Evolutionary conservation across 371 early-diverging fungal species (phyloP).

Genomic region (Syncephalastrum contaminatum): DNA sequence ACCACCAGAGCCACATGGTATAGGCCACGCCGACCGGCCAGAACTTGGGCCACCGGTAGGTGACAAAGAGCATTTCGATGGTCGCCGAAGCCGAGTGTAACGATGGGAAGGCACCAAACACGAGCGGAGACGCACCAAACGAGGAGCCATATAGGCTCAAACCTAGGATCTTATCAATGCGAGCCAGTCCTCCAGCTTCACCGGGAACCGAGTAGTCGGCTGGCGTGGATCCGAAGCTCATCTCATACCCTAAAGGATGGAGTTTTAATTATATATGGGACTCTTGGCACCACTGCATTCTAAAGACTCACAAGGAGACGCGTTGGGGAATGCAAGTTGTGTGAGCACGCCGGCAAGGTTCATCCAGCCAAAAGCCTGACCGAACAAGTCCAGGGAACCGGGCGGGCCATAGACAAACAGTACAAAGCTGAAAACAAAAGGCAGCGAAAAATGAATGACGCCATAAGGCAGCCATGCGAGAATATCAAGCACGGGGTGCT

Average conservation of each 20-base stretch:
- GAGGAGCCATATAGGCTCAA: slow-evolving; percentile 63
- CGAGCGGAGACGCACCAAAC: slow-evolving; percentile 69
- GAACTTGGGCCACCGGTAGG: slow-evolving; percentile 48
- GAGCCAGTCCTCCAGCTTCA: slow-evolving; percentile 69
- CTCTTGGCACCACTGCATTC: background rate
- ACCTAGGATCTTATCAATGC: slow-evolving; percentile 69
- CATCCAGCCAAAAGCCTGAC: slow-evolving; percentile 68
- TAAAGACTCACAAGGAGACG: slow-evolving; percentile 71
- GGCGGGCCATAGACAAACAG: slow-evolving; percentile 58
- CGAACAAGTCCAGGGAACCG: slow-evolving; percentile 53
- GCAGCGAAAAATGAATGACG: slow-evolving; percentile 67
- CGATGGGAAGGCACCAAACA: slow-evolving; percentile 80
- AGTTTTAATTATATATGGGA: background rate
- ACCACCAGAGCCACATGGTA: slow-evolving; percentile 78
- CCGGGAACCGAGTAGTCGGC: slow-evolving; percentile 73
- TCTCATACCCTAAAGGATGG: slow-evolving; percentile 58
- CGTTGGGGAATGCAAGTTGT: slow-evolving; percentile 67
- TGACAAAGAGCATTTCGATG: slow-evolving; percentile 61
- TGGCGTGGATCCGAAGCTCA: slow-evolving; percentile 57
- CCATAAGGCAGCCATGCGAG: slow-evolving; percentile 77
- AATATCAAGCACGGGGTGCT: slow-evolving; percentile 58
- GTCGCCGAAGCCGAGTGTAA: slow-evolving; percentile 76
- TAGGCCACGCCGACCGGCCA: slow-evolving; percentile 54
- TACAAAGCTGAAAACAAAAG: slow-evolving; percentile 50
- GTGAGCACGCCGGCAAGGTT: slow-evolving; percentile 71